phyloP scores from a whole-genome alignment of 169 alveolate species.

The Eimeria praecox region DNA sequence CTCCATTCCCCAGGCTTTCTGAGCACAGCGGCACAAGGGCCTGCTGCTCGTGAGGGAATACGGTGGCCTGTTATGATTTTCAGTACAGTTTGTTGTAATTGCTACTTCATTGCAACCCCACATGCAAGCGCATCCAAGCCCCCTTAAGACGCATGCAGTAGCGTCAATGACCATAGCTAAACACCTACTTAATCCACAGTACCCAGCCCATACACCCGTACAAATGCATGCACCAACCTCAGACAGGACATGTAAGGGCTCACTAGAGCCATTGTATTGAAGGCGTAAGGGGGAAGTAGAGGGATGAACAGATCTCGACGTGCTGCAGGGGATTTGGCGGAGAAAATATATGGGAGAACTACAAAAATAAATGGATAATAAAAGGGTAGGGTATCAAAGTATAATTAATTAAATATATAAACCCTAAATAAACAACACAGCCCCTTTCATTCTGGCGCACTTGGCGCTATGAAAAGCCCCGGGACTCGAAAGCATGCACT shows the following conservation, averaged over 20 bases:
- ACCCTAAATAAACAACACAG: neutral
- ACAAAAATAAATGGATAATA: neutral
- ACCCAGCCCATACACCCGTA: neutral
- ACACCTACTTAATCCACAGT: neutral
- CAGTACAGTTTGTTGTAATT: neutral
- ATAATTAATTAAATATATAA: neutral
- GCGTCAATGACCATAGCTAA: neutral
- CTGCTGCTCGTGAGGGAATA: neutral
- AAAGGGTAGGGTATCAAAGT: neutral
- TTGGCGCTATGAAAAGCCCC: constrained; percentile 14
- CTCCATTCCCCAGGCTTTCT: neutral
- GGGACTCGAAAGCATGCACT: constrained; percentile 45
- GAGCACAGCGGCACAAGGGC: neutral
- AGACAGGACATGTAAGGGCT: neutral
- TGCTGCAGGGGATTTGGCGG: neutral
- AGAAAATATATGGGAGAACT: neutral
- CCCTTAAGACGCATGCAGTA: neutral
- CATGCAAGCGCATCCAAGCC: neutral
- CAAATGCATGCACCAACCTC: neutral
- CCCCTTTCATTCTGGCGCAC: neutral
- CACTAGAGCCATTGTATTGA: neutral
- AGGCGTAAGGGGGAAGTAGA: too few relatives aligned
- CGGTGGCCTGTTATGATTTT: neutral
- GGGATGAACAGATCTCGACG: neutral
- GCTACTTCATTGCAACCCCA: neutral